phyloP scores from a whole-genome alignment of 2,329 filamentous ascomycete genomes.

The Cercospora berteroae region DNA sequence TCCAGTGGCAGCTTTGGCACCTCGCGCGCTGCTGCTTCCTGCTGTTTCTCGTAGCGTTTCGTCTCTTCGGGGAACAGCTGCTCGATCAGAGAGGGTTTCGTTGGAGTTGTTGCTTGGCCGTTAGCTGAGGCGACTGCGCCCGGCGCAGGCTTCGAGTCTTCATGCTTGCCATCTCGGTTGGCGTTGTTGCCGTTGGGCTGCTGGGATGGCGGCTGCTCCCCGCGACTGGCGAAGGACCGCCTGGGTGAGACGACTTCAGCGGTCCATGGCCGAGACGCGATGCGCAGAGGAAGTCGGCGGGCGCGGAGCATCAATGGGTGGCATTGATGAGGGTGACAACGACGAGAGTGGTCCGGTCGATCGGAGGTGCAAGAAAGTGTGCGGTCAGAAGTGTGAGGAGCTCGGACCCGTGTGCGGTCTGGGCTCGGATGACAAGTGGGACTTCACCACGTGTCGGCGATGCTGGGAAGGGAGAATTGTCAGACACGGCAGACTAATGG shows the following conservation, averaged over 20 bases:
- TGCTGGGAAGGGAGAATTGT: neutral
- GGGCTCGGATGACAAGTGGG: neutral
- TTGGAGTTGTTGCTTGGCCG: neutral
- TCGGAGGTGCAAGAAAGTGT: neutral
- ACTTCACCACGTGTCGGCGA: neutral
- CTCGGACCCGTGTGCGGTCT: neutral
- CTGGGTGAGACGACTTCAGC: neutral
- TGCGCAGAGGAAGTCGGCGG: constrained; percentile 21
- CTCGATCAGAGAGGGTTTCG: constrained; percentile 43
- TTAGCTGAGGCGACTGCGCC: neutral
- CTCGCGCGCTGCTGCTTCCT: constrained; percentile 28
- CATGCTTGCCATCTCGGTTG: neutral
- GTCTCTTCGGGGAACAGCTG: constrained; percentile 57
- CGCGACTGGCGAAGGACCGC: constrained; percentile 3
- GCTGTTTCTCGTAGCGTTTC: constrained; percentile 29
- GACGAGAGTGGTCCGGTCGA: neutral
- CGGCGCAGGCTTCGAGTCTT: neutral
- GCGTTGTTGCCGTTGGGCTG: neutral
- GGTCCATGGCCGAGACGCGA: constrained; percentile 17
- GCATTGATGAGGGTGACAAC: constrained; percentile 13
- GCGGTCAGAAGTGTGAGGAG: neutral
- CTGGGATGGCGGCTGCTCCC: neutral
- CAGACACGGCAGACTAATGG: neutral
- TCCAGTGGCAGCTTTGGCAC: constrained; percentile 38
- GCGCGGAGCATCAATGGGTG: constrained; percentile 29